A percentile compares a stretch with the other conserved stretches of the same genome.
These are phyloP conservation scores for Akebia trifoliata DNA, from an alignment of 164 flowering plant genomes.

Conservation along the genomic window DNA sequence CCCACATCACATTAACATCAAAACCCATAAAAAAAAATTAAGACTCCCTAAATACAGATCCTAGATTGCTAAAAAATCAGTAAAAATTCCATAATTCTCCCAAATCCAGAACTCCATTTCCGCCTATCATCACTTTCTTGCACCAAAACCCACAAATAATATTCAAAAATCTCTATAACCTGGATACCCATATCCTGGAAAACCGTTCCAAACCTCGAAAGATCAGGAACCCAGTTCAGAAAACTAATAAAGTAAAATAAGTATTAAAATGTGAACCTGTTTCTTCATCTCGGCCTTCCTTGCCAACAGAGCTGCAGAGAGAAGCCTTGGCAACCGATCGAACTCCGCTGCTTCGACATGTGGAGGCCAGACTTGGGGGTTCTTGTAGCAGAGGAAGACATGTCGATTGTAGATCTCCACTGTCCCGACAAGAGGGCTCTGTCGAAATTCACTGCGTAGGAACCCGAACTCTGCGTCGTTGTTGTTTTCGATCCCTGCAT, in stretches of 20 bases:
- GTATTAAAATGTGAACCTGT: slow-evolving; percentile 46
- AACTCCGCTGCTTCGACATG: slow-evolving; percentile 85
- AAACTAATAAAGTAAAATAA: not conserved
- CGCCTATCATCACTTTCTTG: not conserved
- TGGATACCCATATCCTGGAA: too few species aligned
- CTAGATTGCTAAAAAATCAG: too few species aligned
- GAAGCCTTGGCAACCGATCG: slow-evolving; percentile 85
- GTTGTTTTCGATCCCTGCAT: slow-evolving; percentile 25
- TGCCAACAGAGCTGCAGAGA: slow-evolving; percentile 68
- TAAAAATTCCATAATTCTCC: too few species aligned
- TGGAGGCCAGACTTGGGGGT: slow-evolving; percentile 84
- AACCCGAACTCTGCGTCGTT: slow-evolving; percentile 67
- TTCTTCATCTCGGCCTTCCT: slow-evolving; percentile 60
- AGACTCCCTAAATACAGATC: too few species aligned
- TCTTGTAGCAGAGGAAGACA: slow-evolving; percentile 85
- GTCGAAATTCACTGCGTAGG: slow-evolving; percentile 58
- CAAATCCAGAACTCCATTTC: slow-evolving; percentile 2
- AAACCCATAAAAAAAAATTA: too few species aligned
- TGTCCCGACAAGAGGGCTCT: slow-evolving; percentile 55
- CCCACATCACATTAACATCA: too few species aligned
- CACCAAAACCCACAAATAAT: not conserved
- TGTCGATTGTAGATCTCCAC: slow-evolving; percentile 74
- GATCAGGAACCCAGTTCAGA: not conserved
- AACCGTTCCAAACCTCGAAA: too few species aligned
- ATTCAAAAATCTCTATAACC: too few species aligned